A percentile compares a stretch with the other conserved stretches of the same genome.
Conservation (phyloP, 805 yeast genomes). For the Saturnispora serradocipensis region DNA sequence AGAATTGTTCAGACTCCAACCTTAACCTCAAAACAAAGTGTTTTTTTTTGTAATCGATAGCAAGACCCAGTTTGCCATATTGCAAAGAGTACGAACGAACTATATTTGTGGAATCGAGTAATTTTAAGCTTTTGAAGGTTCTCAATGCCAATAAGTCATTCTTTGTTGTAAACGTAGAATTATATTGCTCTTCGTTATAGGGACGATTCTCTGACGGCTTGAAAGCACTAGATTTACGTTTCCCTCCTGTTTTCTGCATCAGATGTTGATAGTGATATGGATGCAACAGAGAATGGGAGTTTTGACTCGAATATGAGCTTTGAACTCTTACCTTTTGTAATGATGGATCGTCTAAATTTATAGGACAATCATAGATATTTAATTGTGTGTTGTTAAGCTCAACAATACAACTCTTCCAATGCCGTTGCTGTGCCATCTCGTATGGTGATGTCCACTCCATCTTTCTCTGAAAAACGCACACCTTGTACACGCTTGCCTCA, state of each 20-base stretch:
- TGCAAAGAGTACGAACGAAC: slow-evolving; percentile 72
- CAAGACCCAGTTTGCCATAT: slow-evolving; percentile 75
- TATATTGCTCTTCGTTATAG: slow-evolving; percentile 14
- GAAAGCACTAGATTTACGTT: slow-evolving; percentile 1
- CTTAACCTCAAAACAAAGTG: slow-evolving; percentile 64
- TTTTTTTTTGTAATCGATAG: slow-evolving; percentile 71
- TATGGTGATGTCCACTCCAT: slow-evolving; percentile 73
- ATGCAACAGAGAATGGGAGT: slow-evolving; percentile 11
- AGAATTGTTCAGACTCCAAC: slow-evolving; percentile 73
- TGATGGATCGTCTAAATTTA: slow-evolving; percentile 5
- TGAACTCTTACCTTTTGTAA: slow-evolving; percentile 8
- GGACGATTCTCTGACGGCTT: background rate
- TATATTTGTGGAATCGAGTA: slow-evolving; percentile 30
- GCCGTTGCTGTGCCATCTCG: slow-evolving; percentile 53
- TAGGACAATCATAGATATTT: slow-evolving; percentile 43
- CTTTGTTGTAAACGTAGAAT: slow-evolving; percentile 23
- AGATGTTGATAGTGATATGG: slow-evolving; percentile 13
- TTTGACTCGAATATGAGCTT: slow-evolving; percentile 10
- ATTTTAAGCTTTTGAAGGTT: slow-evolving; percentile 16
- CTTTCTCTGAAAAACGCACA: slow-evolving; percentile 54
- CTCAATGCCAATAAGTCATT: slow-evolving; percentile 21
- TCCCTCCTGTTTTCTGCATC: slow-evolving; percentile 1
- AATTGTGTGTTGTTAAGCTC: slow-evolving; percentile 84
- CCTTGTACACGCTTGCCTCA: slow-evolving; percentile 52
- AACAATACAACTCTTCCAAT: slow-evolving; percentile 62